A percentile compares a stretch with the other conserved stretches of the same genome.
Evolutionary conservation across 73 alveolate genomes (phyloP).

Genomic region (Stentor roeselii): DNA sequence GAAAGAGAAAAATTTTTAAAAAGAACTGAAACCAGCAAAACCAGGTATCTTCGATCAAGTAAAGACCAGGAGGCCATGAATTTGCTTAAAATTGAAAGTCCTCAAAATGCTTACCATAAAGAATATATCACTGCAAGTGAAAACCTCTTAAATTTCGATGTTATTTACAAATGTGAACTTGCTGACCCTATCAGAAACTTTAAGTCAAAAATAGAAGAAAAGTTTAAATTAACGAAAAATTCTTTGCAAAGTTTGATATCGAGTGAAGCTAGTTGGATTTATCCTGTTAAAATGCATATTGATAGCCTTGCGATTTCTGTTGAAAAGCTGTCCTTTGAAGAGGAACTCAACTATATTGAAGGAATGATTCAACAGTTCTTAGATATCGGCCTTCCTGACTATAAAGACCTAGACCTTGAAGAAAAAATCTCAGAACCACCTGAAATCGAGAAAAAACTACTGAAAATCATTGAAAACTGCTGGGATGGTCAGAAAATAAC

Average conservation of each 20-base stretch:
- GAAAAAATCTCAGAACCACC: not conserved
- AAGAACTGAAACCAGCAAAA: no score
- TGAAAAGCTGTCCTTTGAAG: not conserved
- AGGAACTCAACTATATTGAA: not conserved
- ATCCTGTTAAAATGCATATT: not conserved
- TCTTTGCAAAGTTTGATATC: not conserved
- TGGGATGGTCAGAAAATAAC: not conserved
- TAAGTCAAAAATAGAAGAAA: not conserved
- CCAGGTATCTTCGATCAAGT: not conserved
- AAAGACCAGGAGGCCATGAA: not conserved
- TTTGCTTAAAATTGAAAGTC: not conserved
- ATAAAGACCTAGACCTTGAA: not conserved
- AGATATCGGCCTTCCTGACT: not conserved
- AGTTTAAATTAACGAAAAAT: not conserved
- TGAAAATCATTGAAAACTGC: not conserved
- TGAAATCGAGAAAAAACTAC: not conserved
- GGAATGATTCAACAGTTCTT: not conserved
- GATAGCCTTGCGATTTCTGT: not conserved
- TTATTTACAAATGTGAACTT: not conserved
- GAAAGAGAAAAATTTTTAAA: not conserved
- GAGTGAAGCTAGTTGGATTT: constrained; percentile 3
- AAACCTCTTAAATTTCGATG: not conserved
- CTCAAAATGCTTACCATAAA: not conserved
- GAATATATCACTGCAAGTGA: not conserved
- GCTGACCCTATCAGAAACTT: not conserved